phyloP scores from a whole-genome alignment of 768 basidiomycete genomes.

The Cystofilobasidium bisporidii region DNA sequence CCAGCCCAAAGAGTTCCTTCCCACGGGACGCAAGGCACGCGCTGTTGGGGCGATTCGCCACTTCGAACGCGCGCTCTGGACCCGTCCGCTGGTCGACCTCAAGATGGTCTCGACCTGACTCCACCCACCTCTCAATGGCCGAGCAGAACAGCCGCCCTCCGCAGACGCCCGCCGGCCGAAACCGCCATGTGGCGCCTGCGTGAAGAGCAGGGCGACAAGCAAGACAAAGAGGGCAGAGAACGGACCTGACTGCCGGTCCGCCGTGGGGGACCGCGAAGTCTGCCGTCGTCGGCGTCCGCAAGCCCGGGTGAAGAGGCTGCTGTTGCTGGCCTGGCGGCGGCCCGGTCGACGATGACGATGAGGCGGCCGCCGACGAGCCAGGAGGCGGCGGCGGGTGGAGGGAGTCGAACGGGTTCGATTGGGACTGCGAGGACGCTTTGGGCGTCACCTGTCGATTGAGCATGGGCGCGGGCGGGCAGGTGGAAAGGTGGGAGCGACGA shows the following conservation, averaged over 20 bases:
- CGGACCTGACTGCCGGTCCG: slow-evolving; percentile 19
- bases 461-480: not conserved
- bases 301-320: not conserved
- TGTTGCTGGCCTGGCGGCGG: not conserved
- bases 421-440: slow-evolving; percentile 26
- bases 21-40: no score
- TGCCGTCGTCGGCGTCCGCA: slow-evolving; percentile 17
- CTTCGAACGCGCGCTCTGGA: no score
- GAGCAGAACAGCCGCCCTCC: no score
- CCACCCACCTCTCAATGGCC: no score
- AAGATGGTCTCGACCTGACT: no score
- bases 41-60: no score
- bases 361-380: no score
- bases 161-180: no score
- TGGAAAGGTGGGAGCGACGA: not conserved
- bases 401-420: slow-evolving; percentile 24
- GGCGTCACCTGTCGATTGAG: slow-evolving; percentile 26
- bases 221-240: not conserved
- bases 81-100: no score
- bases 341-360: not conserved
- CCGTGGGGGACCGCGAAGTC: slow-evolving; percentile 21
- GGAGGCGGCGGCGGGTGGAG: slow-evolving; percentile 2
- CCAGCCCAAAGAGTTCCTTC: no score
- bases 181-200: no score
- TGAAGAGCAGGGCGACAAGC: no score